These are phyloP conservation scores for Colletotrichum acutatum DNA, from an alignment of 2,329 filamentous ascomycete species.

Conservation along the genomic window DNA sequence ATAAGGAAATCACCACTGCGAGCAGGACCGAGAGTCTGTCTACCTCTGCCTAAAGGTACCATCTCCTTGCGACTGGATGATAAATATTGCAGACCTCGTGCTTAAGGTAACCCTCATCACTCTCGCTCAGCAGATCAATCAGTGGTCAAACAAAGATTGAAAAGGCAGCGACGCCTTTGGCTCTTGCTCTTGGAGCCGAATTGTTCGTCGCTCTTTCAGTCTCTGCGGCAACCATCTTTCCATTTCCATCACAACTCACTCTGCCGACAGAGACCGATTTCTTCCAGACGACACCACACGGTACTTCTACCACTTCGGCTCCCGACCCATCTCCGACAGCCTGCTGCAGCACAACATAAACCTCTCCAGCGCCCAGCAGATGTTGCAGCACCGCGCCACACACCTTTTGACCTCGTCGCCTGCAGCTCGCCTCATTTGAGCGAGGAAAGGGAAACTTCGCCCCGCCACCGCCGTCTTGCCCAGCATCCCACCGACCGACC, in stretches of 20 bases:
- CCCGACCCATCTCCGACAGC: constrained; percentile 13
- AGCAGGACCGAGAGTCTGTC: neutral
- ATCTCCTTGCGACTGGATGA: neutral
- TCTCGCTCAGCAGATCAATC: neutral
- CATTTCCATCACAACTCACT: constrained; percentile 7
- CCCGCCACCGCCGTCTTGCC: neutral
- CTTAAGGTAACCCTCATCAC: neutral
- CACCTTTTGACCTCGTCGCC: constrained; percentile 1
- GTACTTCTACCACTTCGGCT: neutral
- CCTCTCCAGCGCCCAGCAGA: constrained; percentile 15
- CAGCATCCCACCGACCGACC: neutral
- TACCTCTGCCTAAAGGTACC: constrained; percentile 1
- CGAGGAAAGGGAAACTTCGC: neutral
- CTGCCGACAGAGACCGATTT: neutral
- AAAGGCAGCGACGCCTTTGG: neutral
- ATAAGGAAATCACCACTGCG: constrained; percentile 2
- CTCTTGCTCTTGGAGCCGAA: neutral
- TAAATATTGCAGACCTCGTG: neutral
- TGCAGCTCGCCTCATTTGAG: constrained; percentile 33
- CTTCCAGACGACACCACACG: neutral
- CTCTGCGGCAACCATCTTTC: neutral
- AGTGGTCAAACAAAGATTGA: neutral
- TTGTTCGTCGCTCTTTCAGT: neutral
- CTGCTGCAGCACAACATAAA: constrained; percentile 18
- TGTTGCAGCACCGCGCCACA: constrained; percentile 29